Evolutionary conservation across 2,329 filamentous ascomycete genomes (phyloP), one percentile per base, ranked within the genome.

Genomic region (Phialophora macrospora): DNA sequence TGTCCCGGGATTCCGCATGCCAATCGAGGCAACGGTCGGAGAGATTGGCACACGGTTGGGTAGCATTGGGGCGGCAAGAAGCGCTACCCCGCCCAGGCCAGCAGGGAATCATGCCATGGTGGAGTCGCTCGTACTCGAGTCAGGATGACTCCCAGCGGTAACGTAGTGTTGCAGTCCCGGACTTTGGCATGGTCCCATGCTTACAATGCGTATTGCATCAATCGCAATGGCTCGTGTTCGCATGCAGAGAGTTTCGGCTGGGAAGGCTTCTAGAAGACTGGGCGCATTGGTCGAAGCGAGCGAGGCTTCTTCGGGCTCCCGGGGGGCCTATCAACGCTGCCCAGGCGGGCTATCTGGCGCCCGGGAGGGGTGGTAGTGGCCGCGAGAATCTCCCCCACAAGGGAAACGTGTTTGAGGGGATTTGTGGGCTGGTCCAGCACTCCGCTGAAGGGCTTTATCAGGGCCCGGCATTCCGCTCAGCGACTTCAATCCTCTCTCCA

Each of bases 381-480:
- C 34, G 22, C 56, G 38, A 28, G n/a, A 49, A 34, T 24, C 49
- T 56, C 49, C 52, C 14, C 62, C 58, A 30, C 32, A 56, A 55
- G 12, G 49, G 44, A 57, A 58, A 17, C 24, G 46, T 60, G 44
- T n/a, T 17, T 17, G 12, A 14, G 22, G 32, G 32, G 24, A 6
- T 44, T 51, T 49, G 38, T 44, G 38, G 38, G 38, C 17, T 44
- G 22, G 26, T 56, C 64, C 64, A 63, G 64, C 26, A 66, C 64
- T 66, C 64, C 64, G 64, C 60, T 56, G 55, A 56, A 34, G 17
- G 24, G 22, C 22, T 62, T 61, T 63, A 66, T 66, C 64, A 63
- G n/a, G 55, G 49, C 59, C 64, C 64, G 64, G 60, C 49, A 66
- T 52, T 66, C 64, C 64, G 64, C 64, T 60, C 55, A n/a, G 56